These are phyloP conservation scores for Wickerhamomyces ciferrii DNA, from an alignment of 805 yeast genomes.

Conservation along the genomic window DNA sequence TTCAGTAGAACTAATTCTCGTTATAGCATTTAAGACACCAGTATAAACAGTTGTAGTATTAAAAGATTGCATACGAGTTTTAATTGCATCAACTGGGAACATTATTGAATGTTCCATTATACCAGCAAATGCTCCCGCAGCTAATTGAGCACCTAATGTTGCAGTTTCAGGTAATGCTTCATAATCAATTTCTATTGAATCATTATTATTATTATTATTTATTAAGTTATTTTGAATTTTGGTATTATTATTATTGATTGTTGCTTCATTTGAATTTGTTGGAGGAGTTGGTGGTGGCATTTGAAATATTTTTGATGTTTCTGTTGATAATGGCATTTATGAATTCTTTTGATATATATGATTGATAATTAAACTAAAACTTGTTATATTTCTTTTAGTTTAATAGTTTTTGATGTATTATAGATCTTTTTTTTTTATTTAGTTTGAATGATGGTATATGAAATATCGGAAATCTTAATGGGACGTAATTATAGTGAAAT, in stretches of 20 bases:
- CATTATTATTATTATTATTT: conserved; percentile 2
- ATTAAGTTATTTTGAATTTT: neutral
- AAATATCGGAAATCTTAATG: too few species aligned
- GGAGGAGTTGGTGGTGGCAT: neutral
- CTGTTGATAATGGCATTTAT: neutral
- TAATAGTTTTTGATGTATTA: too few species aligned
- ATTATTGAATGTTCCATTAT: conserved; percentile 96
- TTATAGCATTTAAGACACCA: conserved; percentile 60
- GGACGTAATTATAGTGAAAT: too few species aligned
- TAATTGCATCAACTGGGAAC: conserved; percentile 96
- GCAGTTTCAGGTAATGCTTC: conserved; percentile 89
- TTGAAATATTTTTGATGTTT: neutral
- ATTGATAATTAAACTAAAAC: neutral
- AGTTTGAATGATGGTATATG: too few species aligned
- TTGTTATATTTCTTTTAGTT: too few species aligned
- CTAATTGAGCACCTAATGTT: conserved; percentile 71
- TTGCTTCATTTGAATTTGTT: neutral
- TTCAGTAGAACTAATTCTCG: conserved; percentile 77
- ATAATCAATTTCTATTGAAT: conserved; percentile 60
- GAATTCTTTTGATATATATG: neutral
- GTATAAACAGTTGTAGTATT: conserved; percentile 16
- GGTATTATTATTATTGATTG: neutral
- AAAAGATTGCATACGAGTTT: conserved; percentile 80
- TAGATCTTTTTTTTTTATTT: too few species aligned
- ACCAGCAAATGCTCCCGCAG: conserved; percentile 98